Percentiles rank a stretch among this genome's conserved stretches.
Evolutionary conservation across 2,329 filamentous ascomycete genomes (phyloP).

Genomic region (Phialophora chinensis): DNA sequence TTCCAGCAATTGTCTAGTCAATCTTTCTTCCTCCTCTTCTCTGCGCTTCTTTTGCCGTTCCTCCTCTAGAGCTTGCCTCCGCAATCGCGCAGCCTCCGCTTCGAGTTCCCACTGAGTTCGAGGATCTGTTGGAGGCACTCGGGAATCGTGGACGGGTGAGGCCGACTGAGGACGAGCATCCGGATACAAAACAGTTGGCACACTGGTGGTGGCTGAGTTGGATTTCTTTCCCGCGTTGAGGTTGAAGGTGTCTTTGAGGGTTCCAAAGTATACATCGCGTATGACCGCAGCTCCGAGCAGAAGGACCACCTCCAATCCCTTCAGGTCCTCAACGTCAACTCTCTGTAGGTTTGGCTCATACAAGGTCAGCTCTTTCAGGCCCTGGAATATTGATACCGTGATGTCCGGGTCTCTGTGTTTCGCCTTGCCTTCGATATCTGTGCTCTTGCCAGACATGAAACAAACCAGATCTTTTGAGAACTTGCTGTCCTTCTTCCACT

Average conservation of each 20-base stretch:
- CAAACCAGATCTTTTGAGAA: conserved; percentile 88
- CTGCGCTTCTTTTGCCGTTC: conserved; percentile 52
- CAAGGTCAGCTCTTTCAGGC: conserved; percentile 77
- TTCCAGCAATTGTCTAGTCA: conserved; percentile 59
- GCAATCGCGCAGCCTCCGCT: conserved; percentile 55
- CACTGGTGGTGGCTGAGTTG: conserved; percentile 40
- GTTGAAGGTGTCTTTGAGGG: conserved; percentile 79
- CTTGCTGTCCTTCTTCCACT: conserved; percentile 87
- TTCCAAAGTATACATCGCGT: conserved; percentile 66
- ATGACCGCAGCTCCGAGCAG: conserved; percentile 66
- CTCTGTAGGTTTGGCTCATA: conserved; percentile 92
- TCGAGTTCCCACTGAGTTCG: conserved; percentile 60
- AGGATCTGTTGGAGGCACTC: conserved; percentile 55
- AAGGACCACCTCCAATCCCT: conserved; percentile 86
- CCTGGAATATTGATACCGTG: conserved; percentile 84
- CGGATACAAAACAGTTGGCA: conserved; percentile 19
- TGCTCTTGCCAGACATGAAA: conserved; percentile 78
- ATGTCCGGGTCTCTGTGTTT: conserved; percentile 93
- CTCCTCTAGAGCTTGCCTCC: conserved; percentile 50
- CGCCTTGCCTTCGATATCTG: conserved; percentile 68
- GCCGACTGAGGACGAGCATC: conserved; percentile 21
- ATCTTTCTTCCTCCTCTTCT: conserved; percentile 59
- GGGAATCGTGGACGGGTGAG: conserved; percentile 31
- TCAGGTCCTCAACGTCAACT: conserved; percentile 91
- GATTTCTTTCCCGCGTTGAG: conserved; percentile 51